A percentile compares a stretch with the other conserved stretches of the same genome.
These are phyloP conservation scores for Nemania sp. DNA, from an alignment of 2,329 filamentous ascomycete genomes.

Conservation along the genomic window DNA sequence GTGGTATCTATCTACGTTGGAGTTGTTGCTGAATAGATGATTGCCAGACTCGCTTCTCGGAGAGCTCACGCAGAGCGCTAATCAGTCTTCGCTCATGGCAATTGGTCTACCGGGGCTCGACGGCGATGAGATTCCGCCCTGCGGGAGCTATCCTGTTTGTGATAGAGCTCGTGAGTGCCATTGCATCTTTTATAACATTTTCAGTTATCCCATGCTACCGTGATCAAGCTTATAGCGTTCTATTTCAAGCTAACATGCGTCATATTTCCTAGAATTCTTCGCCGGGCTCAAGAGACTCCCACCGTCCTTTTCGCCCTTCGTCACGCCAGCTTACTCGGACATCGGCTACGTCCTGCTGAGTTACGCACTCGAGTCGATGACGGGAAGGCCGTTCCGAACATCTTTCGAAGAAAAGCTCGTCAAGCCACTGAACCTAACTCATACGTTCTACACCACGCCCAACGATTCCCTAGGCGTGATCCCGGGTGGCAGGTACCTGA, in stretches of 20 bases:
- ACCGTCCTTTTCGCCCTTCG: constrained; percentile 40
- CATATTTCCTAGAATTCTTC: constrained; percentile 35
- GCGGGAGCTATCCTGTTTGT: constrained; percentile 39
- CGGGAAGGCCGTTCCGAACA: constrained; percentile 38
- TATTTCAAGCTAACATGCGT: no score
- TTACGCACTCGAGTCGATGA: constrained; percentile 43
- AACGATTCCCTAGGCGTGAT: constrained; percentile 41
- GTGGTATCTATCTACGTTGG: not conserved
- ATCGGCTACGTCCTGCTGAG: constrained; percentile 44
- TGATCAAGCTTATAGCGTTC: no score
- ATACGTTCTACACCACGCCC: constrained; percentile 40
- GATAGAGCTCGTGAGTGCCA: constrained; percentile 32
- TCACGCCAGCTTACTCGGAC: constrained; percentile 45
- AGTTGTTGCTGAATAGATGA: not conserved
- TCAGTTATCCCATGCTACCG: no score
- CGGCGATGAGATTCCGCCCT: constrained; percentile 36
- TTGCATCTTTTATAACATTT: no score
- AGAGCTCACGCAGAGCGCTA: constrained; percentile 31
- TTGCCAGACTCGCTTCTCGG: constrained; percentile 30
- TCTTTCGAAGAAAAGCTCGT: constrained; percentile 40
- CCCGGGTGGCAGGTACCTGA: constrained; percentile 37
- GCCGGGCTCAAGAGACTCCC: constrained; percentile 35
- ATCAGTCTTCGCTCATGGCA: constrained; percentile 15
- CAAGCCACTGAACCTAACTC: constrained; percentile 38
- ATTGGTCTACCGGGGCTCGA: constrained; percentile 39